Conservation (phyloP, 73 alveolate species). For the Paramecium bursaria region DNA sequence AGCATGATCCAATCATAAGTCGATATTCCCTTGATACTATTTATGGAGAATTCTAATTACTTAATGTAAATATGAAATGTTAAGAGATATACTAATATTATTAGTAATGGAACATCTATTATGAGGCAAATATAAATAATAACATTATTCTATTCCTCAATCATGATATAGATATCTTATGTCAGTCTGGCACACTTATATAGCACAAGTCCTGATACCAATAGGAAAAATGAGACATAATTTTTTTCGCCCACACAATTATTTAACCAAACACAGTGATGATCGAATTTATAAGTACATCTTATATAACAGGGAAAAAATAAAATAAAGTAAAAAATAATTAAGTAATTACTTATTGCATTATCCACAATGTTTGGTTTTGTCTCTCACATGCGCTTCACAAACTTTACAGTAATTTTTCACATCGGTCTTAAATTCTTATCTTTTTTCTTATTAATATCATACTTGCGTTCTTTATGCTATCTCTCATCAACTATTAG, state of each 20-base stretch:
- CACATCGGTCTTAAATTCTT: slow-evolving; percentile 31
- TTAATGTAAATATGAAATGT: neutral
- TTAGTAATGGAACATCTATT: slow-evolving; percentile 15
- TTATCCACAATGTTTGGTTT: slow-evolving; percentile 29
- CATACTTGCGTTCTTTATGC: neutral
- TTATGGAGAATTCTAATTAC: neutral
- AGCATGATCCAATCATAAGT: slow-evolving; percentile 28
- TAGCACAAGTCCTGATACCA: neutral
- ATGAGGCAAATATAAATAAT: neutral
- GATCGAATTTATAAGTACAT: slow-evolving; percentile 67
- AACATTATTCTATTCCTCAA: neutral
- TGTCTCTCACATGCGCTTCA: slow-evolving; percentile 32
- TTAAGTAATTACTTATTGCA: slow-evolving; percentile 33
- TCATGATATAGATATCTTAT: neutral
- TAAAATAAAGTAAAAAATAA: neutral
- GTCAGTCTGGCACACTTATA: neutral
- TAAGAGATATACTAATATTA: neutral
- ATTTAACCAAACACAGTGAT: slow-evolving; percentile 72
- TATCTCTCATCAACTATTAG: neutral
- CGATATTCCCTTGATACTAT: neutral
- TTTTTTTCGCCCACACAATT: slow-evolving; percentile 68
- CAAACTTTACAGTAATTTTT: slow-evolving; percentile 23
- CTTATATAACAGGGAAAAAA: slow-evolving; percentile 36
- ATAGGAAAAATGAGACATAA: slow-evolving; percentile 43
- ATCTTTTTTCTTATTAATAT: neutral